These are phyloP conservation scores for Leccinum incarnatum DNA, from an alignment of 768 basidiomycete genomes.

Conservation along the genomic window DNA sequence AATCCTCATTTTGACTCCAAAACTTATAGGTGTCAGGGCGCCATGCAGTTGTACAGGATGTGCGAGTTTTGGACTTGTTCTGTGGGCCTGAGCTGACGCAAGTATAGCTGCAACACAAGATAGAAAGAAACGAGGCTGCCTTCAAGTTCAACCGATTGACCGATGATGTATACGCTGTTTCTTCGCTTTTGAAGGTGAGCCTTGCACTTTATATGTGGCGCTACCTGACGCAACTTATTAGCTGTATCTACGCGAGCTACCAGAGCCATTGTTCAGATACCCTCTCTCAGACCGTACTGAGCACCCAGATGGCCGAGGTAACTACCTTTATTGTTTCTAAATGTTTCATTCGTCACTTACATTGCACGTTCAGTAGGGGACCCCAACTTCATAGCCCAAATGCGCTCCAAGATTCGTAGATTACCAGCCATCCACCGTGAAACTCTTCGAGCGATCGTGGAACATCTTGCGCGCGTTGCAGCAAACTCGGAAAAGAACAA, in stretches of 20 bases:
- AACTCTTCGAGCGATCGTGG: conserved; percentile 74
- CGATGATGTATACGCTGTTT: conserved; percentile 82
- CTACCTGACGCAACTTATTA: conserved; percentile 24
- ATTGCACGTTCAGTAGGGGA: conserved; percentile 56
- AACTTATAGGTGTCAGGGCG: conserved; percentile 69
- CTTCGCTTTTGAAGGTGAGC: conserved; percentile 78
- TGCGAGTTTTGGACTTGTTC: conserved; percentile 32
- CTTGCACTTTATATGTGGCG: neutral
- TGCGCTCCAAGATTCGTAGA: conserved; percentile 84
- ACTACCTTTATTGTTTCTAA: conserved; percentile 6
- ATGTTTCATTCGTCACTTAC: neutral
- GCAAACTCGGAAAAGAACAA: conserved; percentile 73
- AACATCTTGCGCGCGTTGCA: conserved; percentile 77
- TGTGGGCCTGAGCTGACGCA: conserved; percentile 2
- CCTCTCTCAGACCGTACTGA: conserved; percentile 78
- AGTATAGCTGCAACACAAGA: conserved; percentile 73
- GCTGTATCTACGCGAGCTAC: conserved; percentile 82
- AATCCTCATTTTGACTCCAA: conserved; percentile 3
- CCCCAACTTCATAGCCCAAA: conserved; percentile 58
- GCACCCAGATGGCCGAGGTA: conserved; percentile 75
- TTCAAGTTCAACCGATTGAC: conserved; percentile 69
- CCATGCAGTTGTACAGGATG: conserved; percentile 80
- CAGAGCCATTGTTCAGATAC: conserved; percentile 86
- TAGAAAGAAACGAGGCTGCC: conserved; percentile 76
- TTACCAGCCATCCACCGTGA: conserved; percentile 83